Evolutionary conservation across 176 grass and related monocot genomes (phyloP).

Genomic region (Avena atlantica): DNA sequence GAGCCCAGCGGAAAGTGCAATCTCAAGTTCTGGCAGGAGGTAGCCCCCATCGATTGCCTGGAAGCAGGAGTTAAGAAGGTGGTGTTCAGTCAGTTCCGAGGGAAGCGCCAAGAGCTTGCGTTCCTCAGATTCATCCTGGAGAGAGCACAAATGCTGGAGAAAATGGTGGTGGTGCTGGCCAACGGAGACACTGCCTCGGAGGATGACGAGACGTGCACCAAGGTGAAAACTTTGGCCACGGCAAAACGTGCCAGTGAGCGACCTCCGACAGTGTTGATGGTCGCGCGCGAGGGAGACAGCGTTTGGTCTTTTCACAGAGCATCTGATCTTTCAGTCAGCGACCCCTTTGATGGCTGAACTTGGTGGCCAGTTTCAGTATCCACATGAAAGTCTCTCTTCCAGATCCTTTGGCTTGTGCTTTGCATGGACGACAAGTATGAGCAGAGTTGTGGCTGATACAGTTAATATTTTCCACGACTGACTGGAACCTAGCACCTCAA

Average conservation of each 20-base stretch:
- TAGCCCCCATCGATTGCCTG: constrained; percentile 36
- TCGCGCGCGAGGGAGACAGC: constrained; percentile 19
- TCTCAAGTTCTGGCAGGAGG: constrained; percentile 53
- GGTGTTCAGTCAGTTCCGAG: constrained; percentile 44
- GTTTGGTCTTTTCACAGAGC: constrained; percentile 38
- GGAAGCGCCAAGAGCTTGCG: constrained; percentile 24
- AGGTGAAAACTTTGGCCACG: constrained; percentile 33
- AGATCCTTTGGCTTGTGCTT: not conserved
- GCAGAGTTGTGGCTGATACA: not conserved
- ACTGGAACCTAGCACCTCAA: not conserved
- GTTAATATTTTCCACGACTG: not conserved
- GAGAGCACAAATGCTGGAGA: constrained; percentile 29
- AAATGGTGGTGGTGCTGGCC: constrained; percentile 41
- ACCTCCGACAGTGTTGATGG: constrained; percentile 13
- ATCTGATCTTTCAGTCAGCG: constrained; percentile 47
- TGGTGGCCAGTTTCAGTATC: not conserved
- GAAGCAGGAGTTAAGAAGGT: constrained; percentile 39
- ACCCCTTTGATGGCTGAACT: constrained; percentile 43
- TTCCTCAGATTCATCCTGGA: constrained; percentile 49
- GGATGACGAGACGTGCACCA: constrained; percentile 31
- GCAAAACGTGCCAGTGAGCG: constrained; percentile 18
- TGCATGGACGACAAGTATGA: not conserved
- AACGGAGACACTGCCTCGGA: constrained; percentile 29
- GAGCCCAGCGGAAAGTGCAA: constrained; percentile 48
- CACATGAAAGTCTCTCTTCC: not conserved